Evolutionary conservation across 1,139 yeast species (phyloP), one percentile per base, ranked within the genome.

Genomic region (Suhomyces bokatorum): DNA sequence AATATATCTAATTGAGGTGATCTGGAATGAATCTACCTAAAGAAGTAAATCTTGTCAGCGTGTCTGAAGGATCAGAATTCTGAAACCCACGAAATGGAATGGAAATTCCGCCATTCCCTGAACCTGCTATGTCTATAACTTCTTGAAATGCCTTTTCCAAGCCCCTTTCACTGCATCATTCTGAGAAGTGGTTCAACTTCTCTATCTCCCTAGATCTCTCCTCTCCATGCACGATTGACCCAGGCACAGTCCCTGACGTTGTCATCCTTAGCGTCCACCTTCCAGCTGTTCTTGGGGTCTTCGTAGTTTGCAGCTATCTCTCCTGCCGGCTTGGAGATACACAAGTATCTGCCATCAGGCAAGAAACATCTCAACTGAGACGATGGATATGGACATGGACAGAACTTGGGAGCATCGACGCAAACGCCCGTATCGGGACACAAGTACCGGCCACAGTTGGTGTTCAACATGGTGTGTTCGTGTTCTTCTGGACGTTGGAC

Each of bases 351-450:
- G 20, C 80, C 77, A 49, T 80, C 82, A 0, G 97, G 96, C 42
- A 88, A 69, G 6, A 76, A 63, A 62, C 99, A 93, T 57, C 89
- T 84, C 50, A 87, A 61, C 62, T 93, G 97, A 1, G 96, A 84
- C 43, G 82, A 80, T 1, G 96, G 93, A 59, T 80, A 91, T 9
- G 89, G 90, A 63, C 99, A 93, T 1, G 98, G 97, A 62, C 99
- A 93, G 45, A 84, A 84, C 20, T 75, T 60, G 1, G 90, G 81
- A 2, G 66, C 60, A 7, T 76, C 74, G 0, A 87, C 99, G 67
- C 99, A 93, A 9, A 75, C 71, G 39, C 82, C 72, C 0, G 97
- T 89, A 54, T 85, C 96, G 2, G 87, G 86, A 61, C 99, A 93
- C 37, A 91, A 65, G 61, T 84, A 93, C 12, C 72, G 71, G n/a